Evolutionary conservation across 2,329 filamentous ascomycete species (phyloP), one percentile per base, ranked within the genome.

Genomic region (Fusarium protoensiforme): DNA sequence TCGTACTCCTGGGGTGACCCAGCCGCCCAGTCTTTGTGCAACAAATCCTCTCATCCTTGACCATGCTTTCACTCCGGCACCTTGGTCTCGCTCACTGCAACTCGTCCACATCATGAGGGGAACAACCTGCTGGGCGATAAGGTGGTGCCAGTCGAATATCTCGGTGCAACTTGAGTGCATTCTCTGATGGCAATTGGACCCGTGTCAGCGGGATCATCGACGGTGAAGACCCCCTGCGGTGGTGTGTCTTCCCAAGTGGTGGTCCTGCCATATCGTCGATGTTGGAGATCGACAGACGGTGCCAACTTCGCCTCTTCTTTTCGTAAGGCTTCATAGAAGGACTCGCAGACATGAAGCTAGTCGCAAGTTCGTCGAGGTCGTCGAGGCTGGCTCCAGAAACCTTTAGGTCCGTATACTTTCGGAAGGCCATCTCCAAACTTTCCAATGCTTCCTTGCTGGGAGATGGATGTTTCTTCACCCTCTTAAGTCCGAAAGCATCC

Each of bases 381-480:
- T 76, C 67, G 3, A 72, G 39, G 7, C 22, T 48, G 13, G 64
- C 60, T 4, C 68, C 71, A 27, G 68, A 43, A 16, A 70, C 65
- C 33, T 75, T 74, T 6, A 78, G 64, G 27, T 71, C 67, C 11
- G 74, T 72, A 58, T 83, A 84, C 22, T 77, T 75, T 61, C 78
- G 79, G 20, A 85, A 80, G 2, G 80, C 81, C 35, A 69, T 65
- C 57, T 83, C 81, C 27, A 85, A 75, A n/a, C 81, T 75, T 57
- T 84, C 80, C 24, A 86, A 75, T 11, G 80, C 81, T 33, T 79
- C 77, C 65, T 85, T 85, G 76, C 81, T 85, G 3, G 85, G 84
- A 3, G 84, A 86, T 7, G 84, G 85, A 41, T 86, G 84, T 64
- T 86, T 86, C 78, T 86, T 86, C 18, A 78, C 75, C 43, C 70